Conservation (phyloP, 2,329 filamentous ascomycete genomes). For the Pezicula rhizophila region DNA sequence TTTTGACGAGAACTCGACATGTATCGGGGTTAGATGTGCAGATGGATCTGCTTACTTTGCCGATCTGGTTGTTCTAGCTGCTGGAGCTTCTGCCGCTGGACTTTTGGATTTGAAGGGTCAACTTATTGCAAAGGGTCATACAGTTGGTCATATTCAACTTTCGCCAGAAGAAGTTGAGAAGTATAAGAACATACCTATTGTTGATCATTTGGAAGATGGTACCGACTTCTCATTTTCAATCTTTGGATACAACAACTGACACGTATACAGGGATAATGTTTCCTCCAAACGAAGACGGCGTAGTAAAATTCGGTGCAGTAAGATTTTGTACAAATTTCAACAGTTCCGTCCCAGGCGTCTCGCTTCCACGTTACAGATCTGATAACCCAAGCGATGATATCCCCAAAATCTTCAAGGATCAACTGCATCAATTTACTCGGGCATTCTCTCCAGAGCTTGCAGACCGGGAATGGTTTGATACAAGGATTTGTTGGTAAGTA, state of each 20-base stretch:
- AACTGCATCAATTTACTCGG: not conserved
- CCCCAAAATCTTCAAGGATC: not conserved
- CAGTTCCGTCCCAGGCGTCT: not conserved
- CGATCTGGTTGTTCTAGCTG: constrained; percentile 44
- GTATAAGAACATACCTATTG: constrained; percentile 1
- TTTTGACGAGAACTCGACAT: constrained; percentile 39
- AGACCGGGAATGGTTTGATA: not conserved
- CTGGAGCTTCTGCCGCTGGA: constrained; percentile 49
- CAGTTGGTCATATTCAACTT: constrained; percentile 45
- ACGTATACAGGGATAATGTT: not conserved
- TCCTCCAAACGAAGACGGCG: not conserved
- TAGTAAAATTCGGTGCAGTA: not conserved
- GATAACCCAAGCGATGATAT: not conserved
- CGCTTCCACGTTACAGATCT: not conserved
- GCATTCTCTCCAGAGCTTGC: not conserved
- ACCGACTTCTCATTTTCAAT: not conserved
- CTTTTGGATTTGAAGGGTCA: constrained; percentile 44
- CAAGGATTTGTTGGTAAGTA: constrained; percentile 1
- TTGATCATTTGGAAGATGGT: not conserved
- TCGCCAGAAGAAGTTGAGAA: constrained; percentile 38
- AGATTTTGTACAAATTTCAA: not conserved
- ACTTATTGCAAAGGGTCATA: constrained; percentile 41
- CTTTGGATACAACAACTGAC: not conserved
- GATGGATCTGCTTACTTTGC: constrained; percentile 41
- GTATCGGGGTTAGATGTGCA: constrained; percentile 41